Evolutionary conservation across 441 rosid genomes (phyloP).

Genomic region (Raphanus hybrid): DNA sequence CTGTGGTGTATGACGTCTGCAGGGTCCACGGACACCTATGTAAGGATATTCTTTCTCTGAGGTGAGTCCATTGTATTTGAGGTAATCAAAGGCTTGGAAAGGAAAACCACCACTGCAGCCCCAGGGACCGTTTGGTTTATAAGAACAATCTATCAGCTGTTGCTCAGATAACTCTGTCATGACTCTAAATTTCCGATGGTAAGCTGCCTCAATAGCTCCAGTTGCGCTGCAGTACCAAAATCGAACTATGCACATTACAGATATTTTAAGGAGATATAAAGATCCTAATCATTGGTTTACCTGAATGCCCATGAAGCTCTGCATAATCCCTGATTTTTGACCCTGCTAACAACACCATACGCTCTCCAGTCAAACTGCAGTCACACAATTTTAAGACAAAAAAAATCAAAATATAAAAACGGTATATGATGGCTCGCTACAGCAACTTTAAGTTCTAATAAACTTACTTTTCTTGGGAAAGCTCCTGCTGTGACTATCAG

Average conservation of each 20-base stretch:
- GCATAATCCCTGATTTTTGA: background rate
- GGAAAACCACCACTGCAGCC: background rate
- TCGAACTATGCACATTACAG: background rate
- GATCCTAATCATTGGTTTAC: background rate
- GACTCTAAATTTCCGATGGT: background rate
- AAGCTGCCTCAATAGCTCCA: background rate
- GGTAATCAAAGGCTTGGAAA: background rate
- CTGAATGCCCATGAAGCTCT: background rate
- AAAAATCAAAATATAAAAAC: too few species aligned
- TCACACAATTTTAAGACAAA: background rate
- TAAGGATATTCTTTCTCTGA: background rate
- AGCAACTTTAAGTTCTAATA: background rate
- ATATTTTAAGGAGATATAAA: too few species aligned
- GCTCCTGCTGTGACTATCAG: conserved; percentile 50
- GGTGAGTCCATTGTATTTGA: background rate
- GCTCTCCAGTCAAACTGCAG: background rate
- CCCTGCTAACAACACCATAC: background rate
- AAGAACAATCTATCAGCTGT: background rate
- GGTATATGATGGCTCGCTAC: background rate
- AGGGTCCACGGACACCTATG: background rate
- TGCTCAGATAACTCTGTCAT: background rate
- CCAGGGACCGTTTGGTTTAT: background rate
- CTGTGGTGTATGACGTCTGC: background rate
- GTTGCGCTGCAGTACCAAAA: background rate
- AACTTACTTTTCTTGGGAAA: background rate